Conservation (phyloP, 371 early-diverging fungal species). For the Mucor mucedo region DNA sequence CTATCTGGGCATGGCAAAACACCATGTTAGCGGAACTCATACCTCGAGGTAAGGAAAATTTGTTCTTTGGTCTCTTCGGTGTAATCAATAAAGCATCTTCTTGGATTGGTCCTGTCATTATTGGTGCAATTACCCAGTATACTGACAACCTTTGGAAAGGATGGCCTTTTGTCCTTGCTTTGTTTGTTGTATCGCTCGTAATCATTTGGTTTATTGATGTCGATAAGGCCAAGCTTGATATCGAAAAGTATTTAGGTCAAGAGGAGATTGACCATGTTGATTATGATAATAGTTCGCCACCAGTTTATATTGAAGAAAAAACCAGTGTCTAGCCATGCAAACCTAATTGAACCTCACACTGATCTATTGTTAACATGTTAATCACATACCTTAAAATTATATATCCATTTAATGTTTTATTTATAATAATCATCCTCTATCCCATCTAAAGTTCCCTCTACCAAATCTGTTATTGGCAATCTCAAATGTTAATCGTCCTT, state of each 20-base stretch:
- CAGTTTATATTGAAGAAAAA: conserved; percentile 13
- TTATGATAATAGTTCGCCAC: conserved; percentile 4
- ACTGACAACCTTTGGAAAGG: conserved; percentile 58
- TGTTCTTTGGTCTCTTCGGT: conserved; percentile 67
- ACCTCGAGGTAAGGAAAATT: conserved; percentile 62
- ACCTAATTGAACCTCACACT: too few relatives aligned
- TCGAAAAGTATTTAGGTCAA: conserved; percentile 31
- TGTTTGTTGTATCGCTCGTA: conserved; percentile 47
- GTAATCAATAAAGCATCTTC: conserved; percentile 65
- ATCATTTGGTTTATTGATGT: conserved; percentile 58
- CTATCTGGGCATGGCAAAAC: conserved; percentile 61
- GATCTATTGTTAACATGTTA: too few relatives aligned
- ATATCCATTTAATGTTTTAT: too few relatives aligned
- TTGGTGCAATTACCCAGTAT: conserved; percentile 59
- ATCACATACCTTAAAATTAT: too few relatives aligned
- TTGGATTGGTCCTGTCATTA: conserved; percentile 66
- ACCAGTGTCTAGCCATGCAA: too few relatives aligned
- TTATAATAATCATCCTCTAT: too few relatives aligned
- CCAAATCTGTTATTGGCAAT: too few relatives aligned
- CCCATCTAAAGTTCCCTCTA: too few relatives aligned
- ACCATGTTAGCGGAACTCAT: conserved; percentile 66
- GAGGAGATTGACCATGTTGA: conserved; percentile 6
- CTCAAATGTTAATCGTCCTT: too few relatives aligned
- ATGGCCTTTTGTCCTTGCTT: conserved; percentile 59
- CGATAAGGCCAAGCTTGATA: conserved; percentile 57